Base-by-base conservation (phyloP, 805 yeast genomes). In the Cyberlindnera xishuangbannaensis region DNA sequence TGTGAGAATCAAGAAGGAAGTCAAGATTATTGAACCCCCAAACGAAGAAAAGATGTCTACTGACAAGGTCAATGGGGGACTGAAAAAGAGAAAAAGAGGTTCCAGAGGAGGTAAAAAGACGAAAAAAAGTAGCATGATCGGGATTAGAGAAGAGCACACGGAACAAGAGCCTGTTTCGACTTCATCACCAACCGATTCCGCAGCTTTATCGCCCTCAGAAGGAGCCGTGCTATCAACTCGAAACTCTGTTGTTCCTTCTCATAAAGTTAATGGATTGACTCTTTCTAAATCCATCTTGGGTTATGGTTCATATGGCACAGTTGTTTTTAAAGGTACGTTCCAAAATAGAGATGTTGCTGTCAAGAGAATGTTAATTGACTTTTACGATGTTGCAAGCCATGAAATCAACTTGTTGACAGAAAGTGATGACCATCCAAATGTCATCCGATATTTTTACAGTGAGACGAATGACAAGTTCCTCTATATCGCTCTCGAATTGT, bases 391-490 rank as follows among this genome's bases (percentile, higher is more conserved):
- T 37, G 97, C 97, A 2, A 79, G 86, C 7, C 95, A 85, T 47
- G 98, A 90, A 51, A 94, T 92, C 10, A 71, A 79, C 17, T 58
- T 90, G 11, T 61, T 90, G 21, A 95, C 90, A 39, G 97, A 90
- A 54, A 84, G 95, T 61, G 98, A 92, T 49, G 95, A 87, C 55
- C 97, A 90, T 58, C 92, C 96, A 2, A 92, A 92, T 53, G 97
- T 92, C 15, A 76, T 92, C 6, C 64, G 97, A 35, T 92, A 92
- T 55, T 92, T 76, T 53, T 90, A 96, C 59, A 86, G 94, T n/a
- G 94, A 90, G 53, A 78, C 83, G 20, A 80, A 83, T 27, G 95
- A 86, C 39, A 76, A 81, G 51, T 92, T 92, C 53, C 61, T 90
- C 33, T 90, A 86, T 58, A 90, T 92, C 62, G 98, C 97, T 0